These are phyloP conservation scores for Aspergillus piperis DNA, from an alignment of 2,329 filamentous ascomycete species.

Conservation along the genomic window DNA sequence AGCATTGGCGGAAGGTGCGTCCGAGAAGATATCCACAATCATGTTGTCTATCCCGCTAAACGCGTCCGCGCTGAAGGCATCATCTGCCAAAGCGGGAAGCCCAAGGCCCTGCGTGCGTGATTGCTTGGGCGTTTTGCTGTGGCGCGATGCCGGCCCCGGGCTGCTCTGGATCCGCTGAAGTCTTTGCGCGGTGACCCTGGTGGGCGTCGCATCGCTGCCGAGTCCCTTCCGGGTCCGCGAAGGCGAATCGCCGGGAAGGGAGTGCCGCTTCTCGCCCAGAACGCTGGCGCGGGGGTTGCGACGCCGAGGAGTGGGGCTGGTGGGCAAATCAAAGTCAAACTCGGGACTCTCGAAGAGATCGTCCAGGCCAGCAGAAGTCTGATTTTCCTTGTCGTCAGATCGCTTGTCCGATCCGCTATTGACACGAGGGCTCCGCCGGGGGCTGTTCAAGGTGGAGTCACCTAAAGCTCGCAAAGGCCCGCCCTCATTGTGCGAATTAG, in stretches of 20 bases:
- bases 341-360: conserved; percentile 65
- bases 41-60: conserved; percentile 38
- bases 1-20: conserved; percentile 27
- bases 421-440: conserved; percentile 47
- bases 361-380: conserved; percentile 54
- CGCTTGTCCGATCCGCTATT: conserved; percentile 42
- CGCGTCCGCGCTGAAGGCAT: conserved; percentile 27
- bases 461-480: conserved; percentile 39
- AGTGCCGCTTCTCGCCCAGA: conserved; percentile 37
- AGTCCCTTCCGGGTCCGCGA: conserved; percentile 27
- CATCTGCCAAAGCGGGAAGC: conserved; percentile 24
- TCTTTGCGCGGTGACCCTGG: conserved; percentile 36
- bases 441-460: conserved; percentile 49
- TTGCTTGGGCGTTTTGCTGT: conserved; percentile 29
- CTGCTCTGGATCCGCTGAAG: conserved; percentile 36
- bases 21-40: conserved; percentile 41
- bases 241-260: conserved; percentile 41
- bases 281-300: conserved; percentile 53
- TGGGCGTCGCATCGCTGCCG: conserved; percentile 26
- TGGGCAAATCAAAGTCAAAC: conserved; percentile 56
- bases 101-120: conserved; percentile 21
- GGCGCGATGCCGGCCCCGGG: conserved; percentile 23
- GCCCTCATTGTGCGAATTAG: conserved; percentile 38
- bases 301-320: conserved; percentile 55
- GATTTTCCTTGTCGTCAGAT: conserved; percentile 60